Conservation (phyloP, 73 alveolate species). For the Effrenium voratum region DNA sequence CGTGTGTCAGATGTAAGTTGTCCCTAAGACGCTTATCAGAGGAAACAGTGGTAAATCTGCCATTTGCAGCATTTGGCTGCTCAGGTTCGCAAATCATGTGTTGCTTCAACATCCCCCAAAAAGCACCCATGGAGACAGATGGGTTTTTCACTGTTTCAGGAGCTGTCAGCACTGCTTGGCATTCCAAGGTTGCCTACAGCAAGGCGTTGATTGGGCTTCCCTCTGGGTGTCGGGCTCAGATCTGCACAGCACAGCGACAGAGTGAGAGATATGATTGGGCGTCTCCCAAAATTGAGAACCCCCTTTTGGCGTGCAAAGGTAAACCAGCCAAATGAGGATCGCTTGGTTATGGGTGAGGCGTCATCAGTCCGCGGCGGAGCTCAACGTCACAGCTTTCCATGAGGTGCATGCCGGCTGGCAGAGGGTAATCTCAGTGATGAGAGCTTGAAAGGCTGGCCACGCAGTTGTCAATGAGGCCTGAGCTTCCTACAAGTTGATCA, state of each 20-base stretch:
- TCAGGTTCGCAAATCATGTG: too few relatives aligned
- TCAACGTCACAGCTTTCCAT: conserved; percentile 78
- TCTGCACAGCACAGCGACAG: background rate
- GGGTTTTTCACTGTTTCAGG: background rate
- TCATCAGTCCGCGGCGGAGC: conserved; percentile 62
- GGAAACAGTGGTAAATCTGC: too few relatives aligned
- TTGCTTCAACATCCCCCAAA: too few relatives aligned
- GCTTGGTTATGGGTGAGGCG: conserved; percentile 11
- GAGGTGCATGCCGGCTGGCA: background rate
- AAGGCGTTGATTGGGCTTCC: conserved; percentile 67
- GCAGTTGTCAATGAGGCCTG: conserved; percentile 76
- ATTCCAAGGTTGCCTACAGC: conserved; percentile 54
- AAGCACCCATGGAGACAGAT: too few relatives aligned
- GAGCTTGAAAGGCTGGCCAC: conserved; percentile 40
- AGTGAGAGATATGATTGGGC: background rate
- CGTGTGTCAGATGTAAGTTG: too few relatives aligned
- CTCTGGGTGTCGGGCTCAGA: conserved; percentile 29
- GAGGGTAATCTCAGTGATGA: background rate
- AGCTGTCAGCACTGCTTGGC: background rate
- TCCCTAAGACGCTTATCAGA: too few relatives aligned
- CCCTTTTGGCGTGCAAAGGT: too few relatives aligned
- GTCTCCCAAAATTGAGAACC: background rate
- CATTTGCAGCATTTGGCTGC: too few relatives aligned
- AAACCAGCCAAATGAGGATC: background rate
- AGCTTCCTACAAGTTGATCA: background rate